Evolutionary conservation across 495 filamentous ascomycete species (phyloP).

Genomic region (Talaromyces liani): DNA sequence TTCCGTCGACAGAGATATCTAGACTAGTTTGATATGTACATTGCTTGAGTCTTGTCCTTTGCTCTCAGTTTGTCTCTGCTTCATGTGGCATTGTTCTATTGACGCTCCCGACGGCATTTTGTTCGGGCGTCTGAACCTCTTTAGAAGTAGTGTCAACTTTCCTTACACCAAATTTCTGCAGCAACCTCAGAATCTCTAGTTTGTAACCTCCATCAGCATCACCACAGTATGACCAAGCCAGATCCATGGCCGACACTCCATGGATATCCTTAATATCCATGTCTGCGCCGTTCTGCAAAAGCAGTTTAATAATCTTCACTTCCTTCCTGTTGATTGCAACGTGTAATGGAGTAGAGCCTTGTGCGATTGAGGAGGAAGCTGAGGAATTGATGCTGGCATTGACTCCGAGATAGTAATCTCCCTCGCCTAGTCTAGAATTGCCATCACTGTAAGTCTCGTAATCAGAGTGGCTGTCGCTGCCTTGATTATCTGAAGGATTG

Average conservation of each 20-base stretch:
- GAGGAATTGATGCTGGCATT: slow-evolving; percentile 9
- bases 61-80: background rate
- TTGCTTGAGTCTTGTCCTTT: background rate
- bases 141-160: background rate
- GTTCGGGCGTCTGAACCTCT: background rate
- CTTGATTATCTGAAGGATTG: background rate
- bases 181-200: background rate
- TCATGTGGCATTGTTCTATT: background rate
- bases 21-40: background rate
- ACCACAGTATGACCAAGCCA: background rate
- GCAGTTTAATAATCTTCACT: slow-evolving; percentile 14
- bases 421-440: too few relatives aligned
- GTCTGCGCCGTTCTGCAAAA: slow-evolving; percentile 9
- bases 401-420: too few relatives aligned
- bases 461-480: background rate
- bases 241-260: background rate
- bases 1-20: too few relatives aligned
- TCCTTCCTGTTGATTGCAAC: slow-evolving; percentile 16
- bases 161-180: background rate
- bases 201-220: background rate
- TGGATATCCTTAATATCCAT: background rate
- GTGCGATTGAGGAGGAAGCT: background rate
- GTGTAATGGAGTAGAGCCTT: slow-evolving; percentile 15
- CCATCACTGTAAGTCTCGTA: too few relatives aligned
- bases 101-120: background rate